phyloP scores from a whole-genome alignment of 805 yeast species.

The Saccharomyces kudriavzevii region DNA sequence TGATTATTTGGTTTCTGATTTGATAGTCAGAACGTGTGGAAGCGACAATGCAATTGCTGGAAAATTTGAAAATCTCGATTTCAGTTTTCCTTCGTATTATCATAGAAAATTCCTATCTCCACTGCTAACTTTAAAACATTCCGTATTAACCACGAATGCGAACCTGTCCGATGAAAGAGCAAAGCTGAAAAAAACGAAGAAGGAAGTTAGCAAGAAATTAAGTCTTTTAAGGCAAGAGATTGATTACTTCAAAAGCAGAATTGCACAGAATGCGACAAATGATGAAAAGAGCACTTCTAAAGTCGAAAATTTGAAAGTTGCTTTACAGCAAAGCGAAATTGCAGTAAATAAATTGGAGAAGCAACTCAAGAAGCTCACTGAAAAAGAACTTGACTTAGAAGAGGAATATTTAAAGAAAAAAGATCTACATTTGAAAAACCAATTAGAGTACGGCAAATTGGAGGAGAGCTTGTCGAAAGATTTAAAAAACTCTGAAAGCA shows the following conservation, averaged over 20 bases:
- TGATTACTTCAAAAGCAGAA: conserved; percentile 42
- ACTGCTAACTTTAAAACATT: conserved; percentile 53
- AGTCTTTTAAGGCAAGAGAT: conserved; percentile 47
- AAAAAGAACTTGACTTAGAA: conserved; percentile 25
- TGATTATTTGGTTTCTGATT: conserved; percentile 33
- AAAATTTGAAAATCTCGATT: conserved; percentile 23
- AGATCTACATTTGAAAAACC: conserved; percentile 29
- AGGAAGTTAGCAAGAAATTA: conserved; percentile 50
- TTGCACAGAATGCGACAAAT: conserved; percentile 40
- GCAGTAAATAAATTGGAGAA: conserved; percentile 17
- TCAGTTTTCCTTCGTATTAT: conserved; percentile 29
- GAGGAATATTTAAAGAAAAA: conserved; percentile 31
- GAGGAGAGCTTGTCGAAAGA: conserved; percentile 16
- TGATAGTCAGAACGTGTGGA: conserved; percentile 33
- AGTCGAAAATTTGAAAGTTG: conserved; percentile 42
- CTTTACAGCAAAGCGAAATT: conserved; percentile 32
- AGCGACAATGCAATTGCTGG: conserved; percentile 3
- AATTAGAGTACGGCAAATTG: conserved; percentile 25
- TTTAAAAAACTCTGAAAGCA: conserved; percentile 6
- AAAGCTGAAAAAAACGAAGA: conserved; percentile 48
- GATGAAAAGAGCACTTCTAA: conserved; percentile 51
- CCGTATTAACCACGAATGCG: conserved; percentile 55
- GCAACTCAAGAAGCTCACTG: conserved; percentile 10
- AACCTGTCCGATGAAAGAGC: conserved; percentile 49
- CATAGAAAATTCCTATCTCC: conserved; percentile 45